These are phyloP conservation scores for Lodderomyces pseudojiufengensis DNA, from an alignment of 1,139 yeast species.

Conservation along the genomic window DNA sequence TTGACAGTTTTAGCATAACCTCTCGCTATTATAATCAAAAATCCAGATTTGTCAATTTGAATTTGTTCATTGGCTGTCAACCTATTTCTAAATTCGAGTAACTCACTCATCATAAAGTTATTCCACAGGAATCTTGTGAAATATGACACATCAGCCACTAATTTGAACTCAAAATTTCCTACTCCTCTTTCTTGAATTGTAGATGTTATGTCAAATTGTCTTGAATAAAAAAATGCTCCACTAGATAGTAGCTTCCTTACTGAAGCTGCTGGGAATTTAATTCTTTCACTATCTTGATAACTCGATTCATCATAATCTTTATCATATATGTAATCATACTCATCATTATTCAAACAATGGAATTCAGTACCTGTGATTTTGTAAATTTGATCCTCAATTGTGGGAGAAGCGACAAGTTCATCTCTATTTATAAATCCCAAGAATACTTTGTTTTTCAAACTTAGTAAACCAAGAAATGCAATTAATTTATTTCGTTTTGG, in stretches of 20 bases:
- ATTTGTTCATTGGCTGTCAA: conserved; percentile 47
- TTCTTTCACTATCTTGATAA: conserved; percentile 15
- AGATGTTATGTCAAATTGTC: conserved; percentile 62
- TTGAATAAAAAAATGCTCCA: conserved; percentile 66
- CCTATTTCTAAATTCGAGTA: conserved; percentile 57
- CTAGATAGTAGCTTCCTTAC: conserved; percentile 53
- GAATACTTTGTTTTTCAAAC: conserved; percentile 51
- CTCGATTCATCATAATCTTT: conserved; percentile 19
- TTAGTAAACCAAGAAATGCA: conserved; percentile 61
- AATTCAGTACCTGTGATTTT: conserved; percentile 58
- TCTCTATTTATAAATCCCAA: conserved; percentile 57
- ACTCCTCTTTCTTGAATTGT: conserved; percentile 55
- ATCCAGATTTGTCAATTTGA: conserved; percentile 53
- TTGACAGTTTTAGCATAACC: conserved; percentile 67
- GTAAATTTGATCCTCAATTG: conserved; percentile 49
- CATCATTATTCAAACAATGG: conserved; percentile 56
- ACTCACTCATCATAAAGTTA: conserved; percentile 51
- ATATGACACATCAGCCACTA: conserved; percentile 44
- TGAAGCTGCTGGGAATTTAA: conserved; percentile 57
- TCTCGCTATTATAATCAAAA: conserved; percentile 56
- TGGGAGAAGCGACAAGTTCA: conserved; percentile 57
- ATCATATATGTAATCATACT: conserved; percentile 40
- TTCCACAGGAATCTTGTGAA: conserved; percentile 67
- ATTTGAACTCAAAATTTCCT: conserved; percentile 22
- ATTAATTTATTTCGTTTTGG: conserved; percentile 32